These are phyloP conservation scores for Diaporthe nobilis DNA, from an alignment of 2,329 filamentous ascomycete species.

Conservation along the genomic window DNA sequence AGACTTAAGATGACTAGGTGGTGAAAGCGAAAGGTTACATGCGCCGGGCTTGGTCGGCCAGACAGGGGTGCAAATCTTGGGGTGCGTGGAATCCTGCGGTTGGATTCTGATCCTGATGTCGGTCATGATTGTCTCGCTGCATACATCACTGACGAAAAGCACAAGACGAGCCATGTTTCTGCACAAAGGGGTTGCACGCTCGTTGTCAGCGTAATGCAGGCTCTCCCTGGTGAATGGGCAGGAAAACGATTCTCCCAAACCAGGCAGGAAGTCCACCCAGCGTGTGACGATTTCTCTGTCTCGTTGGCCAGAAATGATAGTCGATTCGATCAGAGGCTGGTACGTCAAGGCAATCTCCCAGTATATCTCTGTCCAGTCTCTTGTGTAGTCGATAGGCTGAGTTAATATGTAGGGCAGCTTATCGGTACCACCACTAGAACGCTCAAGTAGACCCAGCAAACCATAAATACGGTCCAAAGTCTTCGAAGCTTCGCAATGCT, in stretches of 20 bases:
- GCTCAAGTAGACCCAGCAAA: background rate
- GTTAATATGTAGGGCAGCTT: background rate
- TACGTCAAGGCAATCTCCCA: background rate
- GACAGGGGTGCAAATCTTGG: too few species aligned
- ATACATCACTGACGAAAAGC: too few species aligned
- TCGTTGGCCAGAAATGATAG: background rate
- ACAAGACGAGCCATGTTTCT: too few species aligned
- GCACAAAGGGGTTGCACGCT: background rate
- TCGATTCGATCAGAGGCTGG: too few species aligned
- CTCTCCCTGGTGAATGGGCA: background rate
- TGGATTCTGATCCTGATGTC: too few species aligned
- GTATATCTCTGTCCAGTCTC: background rate
- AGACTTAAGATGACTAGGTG: too few species aligned
- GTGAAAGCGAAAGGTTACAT: too few species aligned
- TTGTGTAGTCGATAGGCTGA: background rate
- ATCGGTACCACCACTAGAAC: background rate
- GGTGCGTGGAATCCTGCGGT: too few species aligned
- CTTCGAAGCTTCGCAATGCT: background rate
- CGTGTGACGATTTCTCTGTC: fast-evolving
- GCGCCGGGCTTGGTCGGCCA: too few species aligned
- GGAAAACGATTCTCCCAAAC: background rate
- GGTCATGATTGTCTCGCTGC: too few species aligned
- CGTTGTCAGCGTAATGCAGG: background rate
- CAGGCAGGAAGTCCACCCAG: background rate
- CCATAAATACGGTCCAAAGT: background rate